Base-by-base conservation (phyloP, 805 yeast species). In the Starmerella potacharoeniae region DNA sequence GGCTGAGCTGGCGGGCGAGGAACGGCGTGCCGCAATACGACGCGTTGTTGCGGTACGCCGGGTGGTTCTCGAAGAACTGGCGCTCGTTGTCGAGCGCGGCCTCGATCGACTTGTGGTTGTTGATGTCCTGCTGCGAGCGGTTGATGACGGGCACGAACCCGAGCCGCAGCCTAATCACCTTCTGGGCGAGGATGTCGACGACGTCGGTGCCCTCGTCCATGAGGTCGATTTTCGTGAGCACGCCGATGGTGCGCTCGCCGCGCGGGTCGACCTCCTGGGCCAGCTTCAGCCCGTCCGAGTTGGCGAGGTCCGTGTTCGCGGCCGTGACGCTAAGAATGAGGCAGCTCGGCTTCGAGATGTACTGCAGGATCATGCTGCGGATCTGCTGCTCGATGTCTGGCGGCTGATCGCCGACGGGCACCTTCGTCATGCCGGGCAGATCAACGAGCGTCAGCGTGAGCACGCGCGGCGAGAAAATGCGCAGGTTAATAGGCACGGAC, bases 181-280 rank as follows among this genome's bases (percentile, higher is more conserved):
- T 78, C 51, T 97, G 96, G 14, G 97, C 91, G 59, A 93, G 76
- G 64, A 93, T 90, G 68, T 93, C 98, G 64, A 89, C 81, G 44
- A 93, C 97, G 72, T 93, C 96, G 4, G 98, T 93, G 55, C 98
- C 98, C 64, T 86, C 83, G 69, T 93, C 98, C 98, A 93, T 93
- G 62, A 93, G 78, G 71, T 93, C 98, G 54, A 93, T 84, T 71
- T 93, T 93, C 17, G 97, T 93, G 63, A 93, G 78, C 37, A 93
- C 98, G 69, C 98, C 98, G 64, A 93, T 86, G 33, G 98, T 93
- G 74, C 98, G 81, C 45, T 82, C 71, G 48, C 98, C 98, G 69
- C 87, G 95, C 2, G 97, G 97, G 67, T 93, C 98, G 51, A 93
- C 97, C 69, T 93, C 97, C 65, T 97, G 81, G 1, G 98, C 98